Evolutionary conservation across 345 rosid species (phyloP).

Genomic region (Syzygium oleosum): DNA sequence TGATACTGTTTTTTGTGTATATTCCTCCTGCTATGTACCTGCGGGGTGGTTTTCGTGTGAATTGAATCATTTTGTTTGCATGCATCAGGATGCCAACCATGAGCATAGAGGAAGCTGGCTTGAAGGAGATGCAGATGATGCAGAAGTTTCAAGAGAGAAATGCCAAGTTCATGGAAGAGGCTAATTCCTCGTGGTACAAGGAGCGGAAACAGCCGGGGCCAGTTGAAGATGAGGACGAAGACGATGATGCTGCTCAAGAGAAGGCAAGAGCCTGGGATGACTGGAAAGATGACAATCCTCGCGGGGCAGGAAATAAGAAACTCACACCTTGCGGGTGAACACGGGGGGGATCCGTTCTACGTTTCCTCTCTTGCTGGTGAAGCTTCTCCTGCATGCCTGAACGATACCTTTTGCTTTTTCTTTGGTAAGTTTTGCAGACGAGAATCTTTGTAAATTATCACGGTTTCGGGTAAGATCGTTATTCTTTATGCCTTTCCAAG

Average conservation of each 20-base stretch:
- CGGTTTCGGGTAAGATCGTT: neutral
- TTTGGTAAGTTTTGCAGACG: neutral
- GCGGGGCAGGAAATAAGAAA: slow-evolving; percentile 95
- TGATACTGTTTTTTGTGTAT: neutral
- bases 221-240: slow-evolving; percentile 49
- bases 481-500: neutral
- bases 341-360: neutral
- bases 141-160: slow-evolving; percentile 86
- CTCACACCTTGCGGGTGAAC: slow-evolving; percentile 89
- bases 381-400: neutral
- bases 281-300: slow-evolving; percentile 98
- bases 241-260: slow-evolving; percentile 61
- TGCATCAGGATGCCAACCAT: slow-evolving; percentile 81
- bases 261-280: slow-evolving; percentile 89
- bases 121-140: slow-evolving; percentile 91
- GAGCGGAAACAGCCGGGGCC: slow-evolving; percentile 36
- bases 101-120: slow-evolving; percentile 98
- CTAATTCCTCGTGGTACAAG: slow-evolving; percentile 78
- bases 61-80: neutral
- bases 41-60: neutral
- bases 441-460: neutral
- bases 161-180: slow-evolving; percentile 76
- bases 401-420: neutral
- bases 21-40: neutral
- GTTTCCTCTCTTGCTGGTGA: neutral